Conservation (phyloP, 179 eudicot genomes). For the Nepenthes alata region DNA sequence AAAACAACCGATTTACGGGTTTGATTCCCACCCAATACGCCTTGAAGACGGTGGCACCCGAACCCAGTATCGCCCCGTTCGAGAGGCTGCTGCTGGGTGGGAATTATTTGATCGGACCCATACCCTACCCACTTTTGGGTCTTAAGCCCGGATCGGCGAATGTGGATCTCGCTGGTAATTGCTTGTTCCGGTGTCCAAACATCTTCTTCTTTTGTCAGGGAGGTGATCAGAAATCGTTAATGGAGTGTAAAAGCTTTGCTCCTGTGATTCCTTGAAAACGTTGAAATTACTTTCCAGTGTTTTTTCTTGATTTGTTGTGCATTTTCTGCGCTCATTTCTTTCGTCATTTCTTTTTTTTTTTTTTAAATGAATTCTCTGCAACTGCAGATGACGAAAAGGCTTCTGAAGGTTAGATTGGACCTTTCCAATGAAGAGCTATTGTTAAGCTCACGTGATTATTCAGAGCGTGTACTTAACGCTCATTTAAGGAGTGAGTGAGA, state of each 20-base stretch:
- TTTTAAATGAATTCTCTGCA: too few species aligned
- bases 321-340: background rate
- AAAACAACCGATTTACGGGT: conserved; percentile 57
- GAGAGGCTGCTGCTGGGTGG: conserved; percentile 72
- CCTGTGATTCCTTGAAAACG: conserved; percentile 39
- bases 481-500: background rate
- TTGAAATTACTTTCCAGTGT: background rate
- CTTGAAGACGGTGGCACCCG: conserved; percentile 37
- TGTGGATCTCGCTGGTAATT: conserved; percentile 53
- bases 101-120: conserved; percentile 63
- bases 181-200: conserved; percentile 56
- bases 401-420: background rate
- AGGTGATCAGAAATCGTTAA: conserved; percentile 52
- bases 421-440: background rate
- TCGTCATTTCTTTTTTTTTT: background rate
- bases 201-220: conserved; percentile 60
- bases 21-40: conserved; percentile 62
- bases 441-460: background rate
- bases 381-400: too few species aligned
- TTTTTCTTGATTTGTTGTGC: background rate
- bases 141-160: conserved; percentile 42
- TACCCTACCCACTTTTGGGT: conserved; percentile 54
- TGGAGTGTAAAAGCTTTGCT: conserved; percentile 49
- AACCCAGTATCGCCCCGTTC: conserved; percentile 34
- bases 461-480: background rate